Conservation (phyloP, 176 grass and related monocot species). For the Dactylis glomerata region DNA sequence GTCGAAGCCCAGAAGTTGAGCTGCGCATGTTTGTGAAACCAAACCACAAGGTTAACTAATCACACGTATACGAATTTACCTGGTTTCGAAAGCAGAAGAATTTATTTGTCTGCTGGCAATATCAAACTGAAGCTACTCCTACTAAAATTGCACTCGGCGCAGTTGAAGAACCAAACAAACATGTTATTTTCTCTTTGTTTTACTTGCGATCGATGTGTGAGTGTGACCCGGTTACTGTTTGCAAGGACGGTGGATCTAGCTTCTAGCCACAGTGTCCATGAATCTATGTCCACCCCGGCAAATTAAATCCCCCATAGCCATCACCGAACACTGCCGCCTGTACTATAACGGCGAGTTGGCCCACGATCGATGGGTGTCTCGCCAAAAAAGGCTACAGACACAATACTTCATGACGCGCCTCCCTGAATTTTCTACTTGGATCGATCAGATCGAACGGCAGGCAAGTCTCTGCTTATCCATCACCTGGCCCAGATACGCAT, state of each 20-base stretch:
- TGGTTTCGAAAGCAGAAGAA: neutral
- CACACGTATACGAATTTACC: neutral
- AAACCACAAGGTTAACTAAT: neutral
- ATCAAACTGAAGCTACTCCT: neutral
- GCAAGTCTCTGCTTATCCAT: neutral
- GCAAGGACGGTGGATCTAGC: neutral
- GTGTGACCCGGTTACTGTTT: neutral
- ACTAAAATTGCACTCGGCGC: neutral
- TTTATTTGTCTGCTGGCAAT: neutral
- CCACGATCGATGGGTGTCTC: neutral
- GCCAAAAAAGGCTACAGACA: neutral
- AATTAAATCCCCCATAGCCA: conserved; percentile 24
- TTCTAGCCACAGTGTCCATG: neutral
- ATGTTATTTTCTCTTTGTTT: neutral
- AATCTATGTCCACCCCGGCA: neutral
- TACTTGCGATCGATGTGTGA: neutral
- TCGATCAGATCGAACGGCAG: neutral
- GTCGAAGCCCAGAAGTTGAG: conserved; percentile 79
- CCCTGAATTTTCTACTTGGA: conserved; percentile 7
- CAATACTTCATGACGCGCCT: neutral
- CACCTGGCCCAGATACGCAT: conserved; percentile 8
- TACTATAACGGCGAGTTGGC: neutral
- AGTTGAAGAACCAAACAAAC: neutral
- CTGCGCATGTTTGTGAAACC: conserved; percentile 18
- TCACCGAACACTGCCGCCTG: conserved; percentile 7